Percentiles rank a stretch among this genome's conserved stretches.
phyloP scores from a whole-genome alignment of 1,284 basidiomycete species.

The Melampsora americana region DNA sequence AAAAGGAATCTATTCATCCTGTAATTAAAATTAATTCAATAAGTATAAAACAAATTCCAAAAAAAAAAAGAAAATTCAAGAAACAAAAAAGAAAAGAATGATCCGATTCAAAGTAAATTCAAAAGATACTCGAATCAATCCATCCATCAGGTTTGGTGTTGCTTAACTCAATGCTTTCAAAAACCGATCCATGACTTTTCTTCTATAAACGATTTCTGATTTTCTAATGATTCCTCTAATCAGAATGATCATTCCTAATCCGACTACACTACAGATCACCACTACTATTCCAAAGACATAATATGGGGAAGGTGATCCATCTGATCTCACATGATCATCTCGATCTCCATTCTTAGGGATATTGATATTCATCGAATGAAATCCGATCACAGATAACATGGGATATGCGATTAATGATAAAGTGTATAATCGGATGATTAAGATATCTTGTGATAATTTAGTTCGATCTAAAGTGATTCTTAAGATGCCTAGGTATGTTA shows the following conservation, averaged over 20 bases:
- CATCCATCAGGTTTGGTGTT: background rate
- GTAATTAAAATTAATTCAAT: too few relatives aligned
- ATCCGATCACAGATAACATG: slow-evolving; percentile 22
- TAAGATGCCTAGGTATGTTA: slow-evolving; percentile 76
- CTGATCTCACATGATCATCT: slow-evolving; percentile 4
- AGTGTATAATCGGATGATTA: slow-evolving; percentile 25
- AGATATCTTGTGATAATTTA: slow-evolving; percentile 24
- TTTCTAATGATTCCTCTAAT: background rate
- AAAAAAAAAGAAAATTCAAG: too few relatives aligned
- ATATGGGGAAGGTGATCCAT: slow-evolving; percentile 7
- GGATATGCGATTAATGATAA: slow-evolving; percentile 18
- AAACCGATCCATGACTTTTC: background rate
- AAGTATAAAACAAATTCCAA: too few relatives aligned
- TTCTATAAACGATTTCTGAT: slow-evolving; percentile 1
- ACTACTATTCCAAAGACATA: slow-evolving; percentile 21
- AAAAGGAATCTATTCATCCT: too few relatives aligned
- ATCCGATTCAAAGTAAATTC: too few relatives aligned
- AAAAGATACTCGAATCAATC: too few relatives aligned
- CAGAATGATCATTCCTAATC: background rate
- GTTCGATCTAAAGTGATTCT: slow-evolving; percentile 60
- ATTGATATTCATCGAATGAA: slow-evolving; percentile 39
- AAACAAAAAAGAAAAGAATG: too few relatives aligned
- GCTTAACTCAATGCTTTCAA: slow-evolving; percentile 1
- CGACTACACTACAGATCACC: background rate
- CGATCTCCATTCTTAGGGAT: slow-evolving; percentile 27